Conservation (phyloP, 148 eudicot genomes). For the Dysphania ambrosioides region DNA sequence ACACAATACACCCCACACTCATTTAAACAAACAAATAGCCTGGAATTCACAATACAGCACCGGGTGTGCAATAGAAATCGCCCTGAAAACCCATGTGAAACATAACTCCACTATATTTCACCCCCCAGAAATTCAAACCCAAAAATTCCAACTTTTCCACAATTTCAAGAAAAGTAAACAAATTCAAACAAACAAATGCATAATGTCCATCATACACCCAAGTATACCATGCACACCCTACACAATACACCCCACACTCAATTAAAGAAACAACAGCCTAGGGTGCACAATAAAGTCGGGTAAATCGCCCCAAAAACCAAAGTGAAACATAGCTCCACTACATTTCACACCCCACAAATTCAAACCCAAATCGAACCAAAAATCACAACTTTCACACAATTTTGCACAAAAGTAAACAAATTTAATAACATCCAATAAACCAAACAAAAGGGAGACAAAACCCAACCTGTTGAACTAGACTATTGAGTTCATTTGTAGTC, state of each 20-base stretch:
- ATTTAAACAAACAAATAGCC: no score
- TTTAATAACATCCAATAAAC: not conserved
- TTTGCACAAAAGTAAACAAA: not conserved
- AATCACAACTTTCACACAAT: not conserved
- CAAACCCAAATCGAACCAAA: not conserved
- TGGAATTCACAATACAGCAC: no score
- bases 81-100: no score
- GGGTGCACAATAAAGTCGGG: not conserved
- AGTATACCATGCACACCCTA: not conserved
- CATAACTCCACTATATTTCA: no score
- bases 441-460: not conserved
- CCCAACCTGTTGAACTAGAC: conserved; percentile 82
- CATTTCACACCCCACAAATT: not conserved
- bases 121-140: no score
- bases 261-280: not conserved
- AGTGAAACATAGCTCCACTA: not conserved
- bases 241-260: not conserved
- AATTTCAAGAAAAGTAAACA: no score
- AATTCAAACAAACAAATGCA: no score
- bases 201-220: not conserved
- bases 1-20: no score
- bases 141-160: no score
- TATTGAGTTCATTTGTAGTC: conserved; percentile 58
- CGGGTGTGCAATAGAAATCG: no score
- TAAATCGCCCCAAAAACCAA: no score